Evolutionary conservation across 495 filamentous ascomycete species (phyloP).

Genomic region (Penicillium fimorum): DNA sequence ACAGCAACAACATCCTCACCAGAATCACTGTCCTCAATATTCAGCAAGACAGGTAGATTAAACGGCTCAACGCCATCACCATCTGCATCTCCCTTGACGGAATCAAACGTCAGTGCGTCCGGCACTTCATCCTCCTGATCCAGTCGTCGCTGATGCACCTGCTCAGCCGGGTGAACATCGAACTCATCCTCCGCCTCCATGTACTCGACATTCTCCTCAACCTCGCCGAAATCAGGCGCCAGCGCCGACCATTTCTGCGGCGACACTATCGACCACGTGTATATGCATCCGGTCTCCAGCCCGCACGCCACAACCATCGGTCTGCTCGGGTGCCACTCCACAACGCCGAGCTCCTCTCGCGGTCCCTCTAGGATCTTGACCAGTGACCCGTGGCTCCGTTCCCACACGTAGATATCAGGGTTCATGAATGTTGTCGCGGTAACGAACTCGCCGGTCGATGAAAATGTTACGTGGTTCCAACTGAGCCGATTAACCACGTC

Average conservation of each 20-base stretch:
- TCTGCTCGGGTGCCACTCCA: conserved; percentile 95
- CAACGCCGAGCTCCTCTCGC: conserved; percentile 88
- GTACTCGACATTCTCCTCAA: conserved; percentile 98
- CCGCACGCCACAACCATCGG: conserved; percentile 87
- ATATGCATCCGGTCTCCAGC: conserved; percentile 82
- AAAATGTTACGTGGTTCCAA: conserved; percentile 96
- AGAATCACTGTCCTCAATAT: conserved; percentile 70
- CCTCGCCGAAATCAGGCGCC: conserved; percentile 93
- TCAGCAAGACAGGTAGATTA: conserved; percentile 82
- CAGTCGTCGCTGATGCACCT: conserved; percentile 85
- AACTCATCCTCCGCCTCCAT: conserved; percentile 95
- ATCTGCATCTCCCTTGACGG: conserved; percentile 52
- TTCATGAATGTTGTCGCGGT: conserved; percentile 95
- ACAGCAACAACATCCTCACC: conserved; percentile 89
- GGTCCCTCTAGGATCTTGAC: conserved; percentile 95
- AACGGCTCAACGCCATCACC: conserved; percentile 60
- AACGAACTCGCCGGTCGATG: conserved; percentile 81
- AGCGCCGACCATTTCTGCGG: conserved; percentile 96
- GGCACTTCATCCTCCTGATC: conserved; percentile 88
- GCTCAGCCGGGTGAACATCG: conserved; percentile 92
- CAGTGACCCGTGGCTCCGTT: conserved; percentile 85
- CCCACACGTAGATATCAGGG: conserved; percentile 98
- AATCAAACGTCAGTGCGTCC: conserved; percentile 78
- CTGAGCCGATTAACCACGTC: conserved; percentile 91
- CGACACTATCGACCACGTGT: conserved; percentile 88